Evolutionary conservation across 768 basidiomycete genomes (phyloP), one percentile per base, ranked within the genome.

Genomic region (Termitomyces sp.): DNA sequence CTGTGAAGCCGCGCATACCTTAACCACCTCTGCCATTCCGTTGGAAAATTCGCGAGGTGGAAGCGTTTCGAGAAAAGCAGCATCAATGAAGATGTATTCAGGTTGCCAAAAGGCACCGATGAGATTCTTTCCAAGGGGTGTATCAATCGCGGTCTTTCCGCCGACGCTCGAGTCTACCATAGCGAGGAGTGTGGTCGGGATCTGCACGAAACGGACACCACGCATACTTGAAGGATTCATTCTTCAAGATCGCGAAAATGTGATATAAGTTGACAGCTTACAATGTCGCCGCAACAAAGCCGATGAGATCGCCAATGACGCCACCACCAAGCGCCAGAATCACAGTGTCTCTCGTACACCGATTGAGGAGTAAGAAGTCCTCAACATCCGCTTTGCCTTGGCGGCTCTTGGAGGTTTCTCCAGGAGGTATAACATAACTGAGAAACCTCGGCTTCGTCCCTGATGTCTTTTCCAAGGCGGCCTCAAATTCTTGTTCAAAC

Each of bases 101-200:
- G 97, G 97, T 73, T 98, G 96, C 93, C 94, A 95, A 79, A 98
- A 99, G 5, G 96, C 91, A 58, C 97, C 97, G 64, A 99, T 93
- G 63, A 98, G 83, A 73, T 99, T 99, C 78, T 99, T 99, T 55
- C 97, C 97, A 62, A 94, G 92, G 2, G 93, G 94, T 0, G 96
- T 98, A 70, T 99, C 97, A 60, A 98, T 95, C n/a, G 97, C 96
- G 0, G 97, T 99, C 79, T 98, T 99, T 36, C 97, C 96, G 5
- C 97, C 97, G 44, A 99, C 88, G 59, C 93, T 88, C 0, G 95
- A 98, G 73, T 99, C 97, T 24, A 99, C 97, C 97, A 99, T 99
- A 6, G 95, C 94, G 58, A 99, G 82, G 2, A 99, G 79, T 0
- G 95, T 97, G 0, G 97, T 98, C 0, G 97, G 97, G 55, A 99